These are phyloP conservation scores for Acanthamoeba divionensis DNA, from an alignment of 208 protist species.

Conservation along the genomic window DNA sequence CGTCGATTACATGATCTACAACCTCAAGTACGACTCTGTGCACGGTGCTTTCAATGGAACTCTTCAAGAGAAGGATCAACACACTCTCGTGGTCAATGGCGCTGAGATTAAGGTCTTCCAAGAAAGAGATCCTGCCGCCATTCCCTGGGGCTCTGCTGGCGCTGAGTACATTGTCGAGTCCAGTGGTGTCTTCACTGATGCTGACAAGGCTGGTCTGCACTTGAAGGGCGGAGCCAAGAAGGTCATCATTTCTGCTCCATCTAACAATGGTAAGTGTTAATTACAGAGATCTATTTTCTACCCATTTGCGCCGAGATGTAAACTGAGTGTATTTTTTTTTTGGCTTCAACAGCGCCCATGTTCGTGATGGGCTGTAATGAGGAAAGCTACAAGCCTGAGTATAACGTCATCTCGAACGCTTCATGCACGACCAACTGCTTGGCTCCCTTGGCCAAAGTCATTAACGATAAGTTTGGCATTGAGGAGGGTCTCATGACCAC, in stretches of 20 bases:
- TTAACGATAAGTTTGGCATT: conserved; percentile 96
- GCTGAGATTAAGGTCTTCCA: conserved; percentile 69
- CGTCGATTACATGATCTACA: conserved; percentile 90
- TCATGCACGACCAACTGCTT: conserved; percentile 99
- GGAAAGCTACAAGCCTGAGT: conserved; percentile 83
- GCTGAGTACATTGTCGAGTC: conserved; percentile 97
- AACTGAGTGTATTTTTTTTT: neutral
- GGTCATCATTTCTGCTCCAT: conserved; percentile 98
- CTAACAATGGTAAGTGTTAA: conserved; percentile 86
- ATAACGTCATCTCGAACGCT: conserved; percentile 95
- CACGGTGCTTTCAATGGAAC: conserved; percentile 89
- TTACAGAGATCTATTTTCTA: too few relatives aligned
- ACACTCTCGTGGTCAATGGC: conserved; percentile 76
- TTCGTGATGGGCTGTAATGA: conserved; percentile 99
- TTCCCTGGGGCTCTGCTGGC: conserved; percentile 90
- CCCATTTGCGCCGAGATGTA: too few relatives aligned
- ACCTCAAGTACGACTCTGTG: conserved; percentile 93
- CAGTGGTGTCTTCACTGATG: conserved; percentile 96
- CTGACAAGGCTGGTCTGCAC: conserved; percentile 89
- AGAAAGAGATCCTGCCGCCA: conserved; percentile 87
- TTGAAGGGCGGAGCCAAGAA: conserved; percentile 95
- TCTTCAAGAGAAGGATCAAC: conserved; percentile 64
- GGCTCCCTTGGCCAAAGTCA: conserved; percentile 95
- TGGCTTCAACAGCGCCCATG: conserved; percentile 86
- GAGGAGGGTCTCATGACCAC: conserved; percentile 98